These are phyloP conservation scores for Hansfordia pulvinata DNA, from an alignment of 2,329 filamentous ascomycete species.

Conservation along the genomic window DNA sequence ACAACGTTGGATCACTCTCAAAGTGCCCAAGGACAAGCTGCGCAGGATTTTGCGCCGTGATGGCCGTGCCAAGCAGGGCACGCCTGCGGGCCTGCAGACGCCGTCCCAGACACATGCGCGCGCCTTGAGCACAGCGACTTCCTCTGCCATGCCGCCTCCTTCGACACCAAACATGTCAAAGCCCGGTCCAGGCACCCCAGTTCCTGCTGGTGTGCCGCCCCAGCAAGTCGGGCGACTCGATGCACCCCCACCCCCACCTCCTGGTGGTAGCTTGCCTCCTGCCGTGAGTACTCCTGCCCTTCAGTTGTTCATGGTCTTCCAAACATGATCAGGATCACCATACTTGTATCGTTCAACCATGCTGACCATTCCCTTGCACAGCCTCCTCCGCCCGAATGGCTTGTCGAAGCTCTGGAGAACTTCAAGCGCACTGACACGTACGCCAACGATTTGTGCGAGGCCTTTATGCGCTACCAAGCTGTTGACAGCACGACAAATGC, in stretches of 20 bases:
- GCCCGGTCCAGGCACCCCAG: conserved; percentile 7
- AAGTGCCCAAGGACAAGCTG: conserved; percentile 58
- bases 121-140: conserved; percentile 26
- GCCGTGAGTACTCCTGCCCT: no score
- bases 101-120: conserved; percentile 30
- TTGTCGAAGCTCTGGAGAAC: conserved; percentile 56
- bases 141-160: conserved; percentile 19
- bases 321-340: conserved; percentile 6
- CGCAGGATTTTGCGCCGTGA: conserved; percentile 51
- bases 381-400: conserved; percentile 82
- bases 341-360: conserved; percentile 3
- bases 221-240: conserved; percentile 54
- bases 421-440: conserved; percentile 51
- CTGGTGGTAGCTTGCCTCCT: no score
- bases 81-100: conserved; percentile 27
- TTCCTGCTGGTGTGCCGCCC: conserved; percentile 21
- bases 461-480: conserved; percentile 78
- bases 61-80: conserved; percentile 24
- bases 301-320: conserved; percentile 17
- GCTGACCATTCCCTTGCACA: conserved; percentile 23
- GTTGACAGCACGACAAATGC: conserved; percentile 60
- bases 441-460: conserved; percentile 74
- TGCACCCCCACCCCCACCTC: conserved; percentile 40
- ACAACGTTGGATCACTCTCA: conserved; percentile 62
- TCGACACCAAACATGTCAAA: conserved; percentile 16